Evolutionary conservation across 208 protist species (phyloP), one percentile per base, ranked within the genome.

Genomic region (Wallacemonas collosoma): DNA sequence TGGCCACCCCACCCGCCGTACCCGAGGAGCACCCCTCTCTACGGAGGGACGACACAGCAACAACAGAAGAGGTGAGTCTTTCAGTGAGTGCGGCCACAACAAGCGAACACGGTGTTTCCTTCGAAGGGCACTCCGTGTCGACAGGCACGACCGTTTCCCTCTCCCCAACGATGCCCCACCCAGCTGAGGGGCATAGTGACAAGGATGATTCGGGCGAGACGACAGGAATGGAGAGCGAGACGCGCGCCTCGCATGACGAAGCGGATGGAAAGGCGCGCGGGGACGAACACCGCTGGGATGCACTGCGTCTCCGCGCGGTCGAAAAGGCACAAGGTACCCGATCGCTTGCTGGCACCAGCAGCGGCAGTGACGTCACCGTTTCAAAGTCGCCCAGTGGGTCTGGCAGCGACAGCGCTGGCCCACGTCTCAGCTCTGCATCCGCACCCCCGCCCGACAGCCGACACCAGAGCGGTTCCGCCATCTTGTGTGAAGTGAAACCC

Each of bases 141-240:
- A 6, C 4, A 8, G 50, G 41, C 40, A 65, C 60, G 15, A 36
- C 60, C 4, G 15, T 48, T 12, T 65, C 60, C 5, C 43, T 65
- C 4, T 65, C 60, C 14, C 60, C 60, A n/a, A 65, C 60, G 43
- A 26, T 45, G 40, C 60, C 60, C 5, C 60, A 65, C 60, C 15
- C 60, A 3, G 43, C 17, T 38, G n/a, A 35, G n/a, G 56, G 4
- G 56, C 35, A 15, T 38, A 62, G 56, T 15, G 56, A 26, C 36
- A 41, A 7, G 14, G 56, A 8, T 6, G 54, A 58, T 17, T 58
- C 54, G 56, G 3, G 38, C 1, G 38, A 43, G 14, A 2, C 26
- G 26, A 26, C 26, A 26, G 26, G 26, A 26, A 26, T 0, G 26
- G 26, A 26, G 26, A 26, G 26, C 26, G 26, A 26, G 26, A 26